Evolutionary conservation across 352 stramenopile genomes (phyloP), one percentile per base, ranked within the genome.

Genomic region (Phytophthora macrochlamydospora): DNA sequence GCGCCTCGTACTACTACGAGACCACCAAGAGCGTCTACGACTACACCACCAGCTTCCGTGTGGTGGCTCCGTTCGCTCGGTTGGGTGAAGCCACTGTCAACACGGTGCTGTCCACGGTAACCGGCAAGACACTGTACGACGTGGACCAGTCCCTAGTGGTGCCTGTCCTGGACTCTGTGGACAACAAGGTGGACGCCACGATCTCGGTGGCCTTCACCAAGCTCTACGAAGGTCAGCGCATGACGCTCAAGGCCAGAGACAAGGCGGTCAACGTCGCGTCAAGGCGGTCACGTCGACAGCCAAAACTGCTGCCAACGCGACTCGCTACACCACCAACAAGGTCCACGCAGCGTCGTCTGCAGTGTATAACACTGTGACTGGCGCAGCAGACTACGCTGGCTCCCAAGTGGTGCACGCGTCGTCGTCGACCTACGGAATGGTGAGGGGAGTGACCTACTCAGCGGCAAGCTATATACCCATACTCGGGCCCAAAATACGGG

Each of bases 41-140:
- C 72, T 93, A 93, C 75, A 85, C 85, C 46, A 93, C 85, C 42
- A 92, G 85, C 70, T 93, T 93, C 68, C 71, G 76, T 30, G 71
- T 88, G 46, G 76, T 93, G n/a, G 75, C 75, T 43, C 67, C 67
- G 14, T 75, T 93, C 38, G 85, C 85, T 11, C 83, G 79, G 8
- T 70, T 92, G 43, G 81, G 83, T 51, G 83, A 93, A 72, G 78
- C 70, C 8, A 92, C 75, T 18, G 78, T 82, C 29, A 91, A 93
- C 65, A 73, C 74, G 29, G 76, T 93, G 50, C 58, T 93, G 43
- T 52, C 78, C 7, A 87, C 79, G 28, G 69, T 93, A 24, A 75
- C 66, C 44, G 79, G 78, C 65, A 91, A 90, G 69, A 82, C 68
- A 55, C 61, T 93, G 18, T 61, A 71, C 30, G 79, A 90, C 33